Conservation (phyloP, 164 flowering plant genomes). For the Kingdonia uniflora region DNA sequence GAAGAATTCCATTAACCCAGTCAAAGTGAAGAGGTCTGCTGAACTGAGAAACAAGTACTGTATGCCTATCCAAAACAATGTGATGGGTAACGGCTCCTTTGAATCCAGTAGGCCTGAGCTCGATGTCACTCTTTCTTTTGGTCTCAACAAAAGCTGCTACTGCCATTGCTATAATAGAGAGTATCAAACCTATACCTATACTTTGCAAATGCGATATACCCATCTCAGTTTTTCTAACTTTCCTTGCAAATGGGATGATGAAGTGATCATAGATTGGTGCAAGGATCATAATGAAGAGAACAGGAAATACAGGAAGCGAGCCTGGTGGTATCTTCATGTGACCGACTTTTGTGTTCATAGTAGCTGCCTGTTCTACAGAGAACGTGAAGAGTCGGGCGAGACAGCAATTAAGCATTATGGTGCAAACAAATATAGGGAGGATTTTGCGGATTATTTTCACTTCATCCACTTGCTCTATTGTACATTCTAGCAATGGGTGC, state of each 20-base stretch:
- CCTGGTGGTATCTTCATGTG: slow-evolving; percentile 16
- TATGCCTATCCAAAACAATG: slow-evolving; percentile 71
- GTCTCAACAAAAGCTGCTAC: slow-evolving; percentile 16
- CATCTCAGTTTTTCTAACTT: slow-evolving; percentile 10
- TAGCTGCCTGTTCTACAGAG: slow-evolving; percentile 18
- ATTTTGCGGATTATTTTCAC: slow-evolving; percentile 6
- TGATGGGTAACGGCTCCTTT: slow-evolving; percentile 43
- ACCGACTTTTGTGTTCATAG: slow-evolving; percentile 17
- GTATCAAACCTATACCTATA: slow-evolving; percentile 17
- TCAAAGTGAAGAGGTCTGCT: slow-evolving; percentile 77
- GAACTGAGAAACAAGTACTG: slow-evolving; percentile 83
- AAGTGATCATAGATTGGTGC: slow-evolving; percentile 19
- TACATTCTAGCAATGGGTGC: slow-evolving; percentile 17
- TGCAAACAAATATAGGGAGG: slow-evolving; percentile 16
- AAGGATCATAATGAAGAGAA: slow-evolving; percentile 8
- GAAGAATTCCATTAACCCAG: slow-evolving; percentile 81
- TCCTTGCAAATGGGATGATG: slow-evolving; percentile 16
- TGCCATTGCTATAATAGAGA: slow-evolving; percentile 16
- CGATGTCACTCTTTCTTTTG: slow-evolving; percentile 43
- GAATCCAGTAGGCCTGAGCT: slow-evolving; percentile 28
- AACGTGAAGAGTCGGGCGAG: slow-evolving; percentile 13
- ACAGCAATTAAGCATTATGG: slow-evolving; percentile 13
- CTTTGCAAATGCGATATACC: slow-evolving; percentile 20
- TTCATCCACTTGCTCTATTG: slow-evolving; percentile 18
- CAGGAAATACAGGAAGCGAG: slow-evolving; percentile 16